These are phyloP conservation scores for Castanopsis chinensis DNA, from an alignment of 306 rosid genomes.

Conservation along the genomic window DNA sequence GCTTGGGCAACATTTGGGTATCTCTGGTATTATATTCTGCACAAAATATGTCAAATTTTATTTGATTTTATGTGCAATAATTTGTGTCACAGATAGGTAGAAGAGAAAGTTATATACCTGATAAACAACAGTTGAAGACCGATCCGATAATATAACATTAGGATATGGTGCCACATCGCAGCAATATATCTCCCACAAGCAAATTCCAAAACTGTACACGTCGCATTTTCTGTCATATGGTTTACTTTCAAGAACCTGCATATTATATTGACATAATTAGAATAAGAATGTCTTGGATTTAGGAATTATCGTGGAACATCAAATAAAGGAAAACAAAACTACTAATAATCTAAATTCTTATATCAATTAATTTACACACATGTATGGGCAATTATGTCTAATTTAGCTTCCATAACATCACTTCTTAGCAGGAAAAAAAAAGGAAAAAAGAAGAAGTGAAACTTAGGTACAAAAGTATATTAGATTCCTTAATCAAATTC, in stretches of 20 bases:
- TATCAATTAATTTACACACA: neutral
- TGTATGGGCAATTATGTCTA: neutral
- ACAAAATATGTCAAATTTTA: neutral
- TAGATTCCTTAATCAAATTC: too few species aligned
- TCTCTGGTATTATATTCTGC: constrained; percentile 6
- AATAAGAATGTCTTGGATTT: too few species aligned
- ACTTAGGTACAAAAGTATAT: too few species aligned
- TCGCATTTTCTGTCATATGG: constrained; percentile 11
- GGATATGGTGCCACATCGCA: neutral
- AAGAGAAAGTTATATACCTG: neutral
- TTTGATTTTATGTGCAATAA: neutral
- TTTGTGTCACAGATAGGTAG: neutral
- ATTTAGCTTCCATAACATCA: neutral
- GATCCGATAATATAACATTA: neutral
- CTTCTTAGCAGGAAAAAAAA: too few species aligned
- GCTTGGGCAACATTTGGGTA: constrained; percentile 17
- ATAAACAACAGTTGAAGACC: neutral
- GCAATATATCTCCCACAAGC: constrained; percentile 18
- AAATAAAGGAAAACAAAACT: neutral
- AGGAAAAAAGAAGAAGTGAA: too few species aligned
- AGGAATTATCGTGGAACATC: neutral
- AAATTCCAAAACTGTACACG: constrained; percentile 16
- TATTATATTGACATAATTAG: neutral
- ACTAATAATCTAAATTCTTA: neutral
- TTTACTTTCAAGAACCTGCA: constrained; percentile 9